Evolutionary conservation across 192 early-diverging fungal genomes (phyloP), one percentile per base, ranked within the genome.

Genomic region (Haplosporangium gracile): DNA sequence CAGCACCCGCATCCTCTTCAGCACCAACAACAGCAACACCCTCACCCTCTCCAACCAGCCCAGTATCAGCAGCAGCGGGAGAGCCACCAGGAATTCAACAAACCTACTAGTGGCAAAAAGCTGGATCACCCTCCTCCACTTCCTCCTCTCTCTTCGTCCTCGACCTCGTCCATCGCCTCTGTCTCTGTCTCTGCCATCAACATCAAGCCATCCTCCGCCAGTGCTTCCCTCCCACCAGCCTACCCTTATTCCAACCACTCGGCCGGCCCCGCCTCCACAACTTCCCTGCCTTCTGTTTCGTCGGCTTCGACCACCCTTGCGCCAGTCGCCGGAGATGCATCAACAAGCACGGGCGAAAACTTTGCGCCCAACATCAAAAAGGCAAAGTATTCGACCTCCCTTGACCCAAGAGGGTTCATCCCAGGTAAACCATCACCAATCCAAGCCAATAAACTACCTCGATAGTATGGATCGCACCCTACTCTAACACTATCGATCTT

Each of bases 311-410:
- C 79, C 4, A 78, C 79, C 10, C 55, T 78, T 43, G 65, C 79
- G 8, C 78, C 84, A 39, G 49, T 18, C 34, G 34, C 73, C 4
- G 78, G 82, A 16, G 84, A 86, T 73, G 49, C 69, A 8, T 74
- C 79, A 16, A 80, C 74, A 49, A 70, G 78, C 4, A 68, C 75
- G 16, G 84, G 84, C 9, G 84, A 86, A 57, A 81, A 74, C 63
- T 86, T 86, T 80, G 84, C 78, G 13, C 84, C 84, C 80, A 87
- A 90, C 73, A 88, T 92, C 68, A 92, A 91, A 73, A 88, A 88
- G 42, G 91, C 89, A 73, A 91, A 92, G 75, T 93, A 93, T 65
- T 93, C 92, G 8, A 93, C 92, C n/a, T 93, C 91, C 15, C 84
- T 93, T 15, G 92, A 93, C 70, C 88, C 92, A 4, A 75, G 92